Base-by-base conservation (phyloP, 345 rosid species). In the Clausena lansium region DNA sequence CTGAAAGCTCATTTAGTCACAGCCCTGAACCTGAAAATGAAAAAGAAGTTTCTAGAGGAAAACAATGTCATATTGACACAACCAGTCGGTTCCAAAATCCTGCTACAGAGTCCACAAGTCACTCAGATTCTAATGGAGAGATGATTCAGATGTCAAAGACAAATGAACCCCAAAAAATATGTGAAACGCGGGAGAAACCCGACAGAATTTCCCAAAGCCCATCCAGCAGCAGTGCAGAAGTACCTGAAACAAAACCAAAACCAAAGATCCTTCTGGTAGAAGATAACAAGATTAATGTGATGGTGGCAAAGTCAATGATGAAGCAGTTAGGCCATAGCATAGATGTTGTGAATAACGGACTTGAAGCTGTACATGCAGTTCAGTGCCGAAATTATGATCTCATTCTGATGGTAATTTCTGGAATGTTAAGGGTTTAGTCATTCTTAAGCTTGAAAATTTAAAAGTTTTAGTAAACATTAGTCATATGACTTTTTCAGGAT, bases 201-300 rank as follows among this genome's bases (percentile, higher is more conserved):
- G 80, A 77, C 35, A 65, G 22, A 68, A 62, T 35, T 72, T 84
- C 84, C 39, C 85, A 76, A 64, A 27, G 78, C 65, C 67, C 70
- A 52, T 77, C 85, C 22, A 41, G 59, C 6, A 63, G 78, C 77
- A 67, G 72, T 32, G 68, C 77, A 70, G 86, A 78, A 85, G 75
- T 27, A 78, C 36, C 72, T 38, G 57, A 81, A 70, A 24, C 87
- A 39, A 80, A 74, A 24, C n/a, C 83, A 59, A 86, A 78, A 83
- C 98, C 99, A 30, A 92, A 87, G 88, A 93, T 95, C 72, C 92
- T 95, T 62, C 95, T 95, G n/a, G 98, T 92, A 59, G 98, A 95
- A 88, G 98, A 95, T 81, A 93, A 93, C 84, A 93, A 89, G 83
- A 91, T 93, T 77, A 95, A 95, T 82, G 89, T 93, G 75, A 91